phyloP scores from a whole-genome alignment of 768 basidiomycete species.

The Strobilomyces confusus region DNA sequence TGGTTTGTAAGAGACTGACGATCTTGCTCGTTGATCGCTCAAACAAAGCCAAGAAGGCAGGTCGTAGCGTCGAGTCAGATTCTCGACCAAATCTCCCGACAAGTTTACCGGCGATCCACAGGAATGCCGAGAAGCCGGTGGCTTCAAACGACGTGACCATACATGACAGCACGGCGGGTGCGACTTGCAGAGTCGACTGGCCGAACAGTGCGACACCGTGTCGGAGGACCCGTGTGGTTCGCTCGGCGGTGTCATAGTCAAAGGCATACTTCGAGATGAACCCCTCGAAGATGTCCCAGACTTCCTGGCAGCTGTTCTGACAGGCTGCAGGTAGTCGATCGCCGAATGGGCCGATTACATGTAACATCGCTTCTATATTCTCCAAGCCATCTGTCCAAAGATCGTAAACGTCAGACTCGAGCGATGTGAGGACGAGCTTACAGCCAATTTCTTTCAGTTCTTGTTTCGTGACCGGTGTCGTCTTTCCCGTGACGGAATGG shows the following conservation, averaged over 20 bases:
- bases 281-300: constrained; percentile 79
- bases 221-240: constrained; percentile 78
- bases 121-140: constrained; percentile 78
- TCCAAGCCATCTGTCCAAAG: constrained; percentile 69
- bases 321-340: constrained; percentile 80
- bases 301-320: constrained; percentile 69
- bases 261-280: constrained; percentile 78
- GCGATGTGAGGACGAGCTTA: constrained; percentile 37
- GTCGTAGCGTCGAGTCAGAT: constrained; percentile 50
- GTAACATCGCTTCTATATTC: constrained; percentile 89
- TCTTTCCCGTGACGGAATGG: constrained; percentile 56
- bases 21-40: constrained; percentile 75
- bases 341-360: constrained; percentile 76
- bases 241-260: constrained; percentile 75
- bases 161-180: constrained; percentile 65
- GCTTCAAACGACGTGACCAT: constrained; percentile 77
- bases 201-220: constrained; percentile 83
- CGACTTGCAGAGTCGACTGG: constrained; percentile 56
- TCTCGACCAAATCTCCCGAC: constrained; percentile 73
- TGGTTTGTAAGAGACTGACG: constrained; percentile 60
- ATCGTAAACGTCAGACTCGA: constrained; percentile 5
- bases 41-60: constrained; percentile 59
- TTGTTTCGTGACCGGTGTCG: constrained; percentile 56
- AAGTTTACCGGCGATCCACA: constrained; percentile 93
- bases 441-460: constrained; percentile 66